A percentile compares a stretch with the other conserved stretches of the same genome.
Evolutionary conservation across 805 yeast genomes (phyloP).

Genomic region (Metschnikowia colocasiae): DNA sequence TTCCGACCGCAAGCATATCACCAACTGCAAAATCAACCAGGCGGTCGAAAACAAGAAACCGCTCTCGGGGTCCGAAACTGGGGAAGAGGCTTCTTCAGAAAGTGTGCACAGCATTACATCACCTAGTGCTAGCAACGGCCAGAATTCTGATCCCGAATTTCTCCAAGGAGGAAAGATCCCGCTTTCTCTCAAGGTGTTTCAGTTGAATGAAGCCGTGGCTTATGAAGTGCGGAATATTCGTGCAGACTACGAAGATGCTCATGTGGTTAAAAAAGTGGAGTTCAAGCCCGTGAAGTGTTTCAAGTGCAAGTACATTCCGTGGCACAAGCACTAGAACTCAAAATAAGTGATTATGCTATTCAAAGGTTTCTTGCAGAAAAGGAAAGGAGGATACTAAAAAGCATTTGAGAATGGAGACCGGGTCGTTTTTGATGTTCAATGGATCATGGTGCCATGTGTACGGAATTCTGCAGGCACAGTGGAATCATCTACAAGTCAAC

Average conservation of each 20-base stretch:
- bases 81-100: not conserved
- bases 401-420: too few species aligned
- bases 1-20: not conserved
- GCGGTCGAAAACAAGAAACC: not conserved
- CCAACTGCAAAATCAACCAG: conserved; percentile 1
- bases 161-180: conserved; percentile 4
- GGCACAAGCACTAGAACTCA: conserved; percentile 12
- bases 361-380: too few species aligned
- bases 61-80: not conserved
- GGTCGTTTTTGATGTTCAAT: too few species aligned
- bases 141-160: not conserved
- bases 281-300: conserved; percentile 13
- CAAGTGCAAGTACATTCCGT: conserved; percentile 16
- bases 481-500: too few species aligned
- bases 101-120: not conserved
- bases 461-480: too few species aligned
- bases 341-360: too few species aligned
- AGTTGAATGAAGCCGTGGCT: conserved; percentile 16
- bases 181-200: conserved; percentile 9
- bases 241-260: conserved; percentile 12
- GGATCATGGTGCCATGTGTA: too few species aligned
- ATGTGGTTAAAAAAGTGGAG: conserved; percentile 9
- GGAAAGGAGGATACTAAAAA: too few species aligned
- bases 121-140: not conserved
- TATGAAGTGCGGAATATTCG: conserved; percentile 13